Evolutionary conservation across 345 rosid genomes (phyloP).

Genomic region (Reutealis trisperma): DNA sequence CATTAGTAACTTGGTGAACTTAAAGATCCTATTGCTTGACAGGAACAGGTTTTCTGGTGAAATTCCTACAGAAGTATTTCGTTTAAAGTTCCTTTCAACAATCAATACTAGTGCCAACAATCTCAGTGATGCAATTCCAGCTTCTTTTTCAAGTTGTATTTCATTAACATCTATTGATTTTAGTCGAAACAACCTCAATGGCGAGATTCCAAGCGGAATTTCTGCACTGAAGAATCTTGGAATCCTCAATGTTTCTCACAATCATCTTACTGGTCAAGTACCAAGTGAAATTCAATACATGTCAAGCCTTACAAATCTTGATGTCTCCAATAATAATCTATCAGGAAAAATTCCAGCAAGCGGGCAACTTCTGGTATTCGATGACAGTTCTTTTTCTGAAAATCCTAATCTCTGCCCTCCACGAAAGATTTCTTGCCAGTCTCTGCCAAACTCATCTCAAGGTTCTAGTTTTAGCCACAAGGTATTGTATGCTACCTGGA

Average conservation of each 20-base stretch:
- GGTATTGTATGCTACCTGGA: no score
- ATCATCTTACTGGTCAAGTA: constrained; percentile 61
- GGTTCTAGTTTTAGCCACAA: no score
- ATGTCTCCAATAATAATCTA: constrained; percentile 70
- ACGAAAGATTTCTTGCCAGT: no score
- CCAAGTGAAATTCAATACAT: constrained; percentile 62
- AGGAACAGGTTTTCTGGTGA: constrained; percentile 53
- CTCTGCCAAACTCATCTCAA: no score
- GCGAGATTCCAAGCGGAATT: constrained; percentile 61
- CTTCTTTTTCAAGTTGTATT: constrained; percentile 43
- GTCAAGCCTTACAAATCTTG: constrained; percentile 70
- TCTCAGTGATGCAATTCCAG: constrained; percentile 59
- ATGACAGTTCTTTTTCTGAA: constrained; percentile 63
- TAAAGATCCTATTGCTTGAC: constrained; percentile 51
- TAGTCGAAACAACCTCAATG: constrained; percentile 59
- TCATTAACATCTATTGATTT: constrained; percentile 61
- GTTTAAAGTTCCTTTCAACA: constrained; percentile 39
- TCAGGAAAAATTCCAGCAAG: constrained; percentile 58
- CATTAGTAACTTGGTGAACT: background rate
- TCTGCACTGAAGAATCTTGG: constrained; percentile 42
- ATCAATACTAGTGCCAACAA: constrained; percentile 57
- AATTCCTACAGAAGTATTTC: constrained; percentile 57
- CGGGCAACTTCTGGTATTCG: constrained; percentile 70
- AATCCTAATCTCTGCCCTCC: constrained; percentile 59
- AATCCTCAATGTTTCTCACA: constrained; percentile 65